Conservation (phyloP, 306 rosid genomes). For the Glycine tomentella region DNA sequence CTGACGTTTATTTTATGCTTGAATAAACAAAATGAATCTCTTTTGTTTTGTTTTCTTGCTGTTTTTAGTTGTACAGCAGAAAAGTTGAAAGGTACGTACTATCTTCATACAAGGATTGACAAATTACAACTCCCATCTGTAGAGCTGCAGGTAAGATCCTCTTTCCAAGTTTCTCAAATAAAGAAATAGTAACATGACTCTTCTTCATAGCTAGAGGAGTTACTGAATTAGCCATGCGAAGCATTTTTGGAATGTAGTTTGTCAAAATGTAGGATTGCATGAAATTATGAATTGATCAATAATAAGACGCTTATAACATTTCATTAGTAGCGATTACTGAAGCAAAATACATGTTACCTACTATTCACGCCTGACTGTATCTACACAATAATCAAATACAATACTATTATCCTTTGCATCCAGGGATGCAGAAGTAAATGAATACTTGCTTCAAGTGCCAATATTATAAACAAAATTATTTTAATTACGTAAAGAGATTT, state of each 20-base stretch:
- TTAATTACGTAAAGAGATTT: neutral
- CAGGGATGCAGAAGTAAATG: neutral
- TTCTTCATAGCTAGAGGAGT: neutral
- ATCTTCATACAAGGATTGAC: neutral
- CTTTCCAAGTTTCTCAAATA: neutral
- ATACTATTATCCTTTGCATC: neutral
- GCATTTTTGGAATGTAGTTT: neutral
- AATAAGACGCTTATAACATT: neutral
- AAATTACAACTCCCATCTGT: neutral
- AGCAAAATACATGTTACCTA: neutral
- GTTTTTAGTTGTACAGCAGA: conserved; percentile 25
- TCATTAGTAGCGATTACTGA: neutral
- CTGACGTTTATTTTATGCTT: too few relatives aligned
- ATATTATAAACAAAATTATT: neutral
- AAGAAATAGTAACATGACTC: too few relatives aligned
- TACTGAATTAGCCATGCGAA: neutral
- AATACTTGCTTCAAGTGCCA: conserved; percentile 3
- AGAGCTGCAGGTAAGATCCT: conserved; percentile 22
- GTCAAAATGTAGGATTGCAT: neutral
- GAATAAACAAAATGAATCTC: neutral
- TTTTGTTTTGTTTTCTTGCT: too few relatives aligned
- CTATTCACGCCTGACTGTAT: neutral
- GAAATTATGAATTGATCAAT: neutral
- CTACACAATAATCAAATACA: neutral
- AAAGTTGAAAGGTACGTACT: neutral